A percentile compares a stretch with the other conserved stretches of the same genome.
Conservation (phyloP, 148 eudicot species). For the Vaccinium darrowii region DNA sequence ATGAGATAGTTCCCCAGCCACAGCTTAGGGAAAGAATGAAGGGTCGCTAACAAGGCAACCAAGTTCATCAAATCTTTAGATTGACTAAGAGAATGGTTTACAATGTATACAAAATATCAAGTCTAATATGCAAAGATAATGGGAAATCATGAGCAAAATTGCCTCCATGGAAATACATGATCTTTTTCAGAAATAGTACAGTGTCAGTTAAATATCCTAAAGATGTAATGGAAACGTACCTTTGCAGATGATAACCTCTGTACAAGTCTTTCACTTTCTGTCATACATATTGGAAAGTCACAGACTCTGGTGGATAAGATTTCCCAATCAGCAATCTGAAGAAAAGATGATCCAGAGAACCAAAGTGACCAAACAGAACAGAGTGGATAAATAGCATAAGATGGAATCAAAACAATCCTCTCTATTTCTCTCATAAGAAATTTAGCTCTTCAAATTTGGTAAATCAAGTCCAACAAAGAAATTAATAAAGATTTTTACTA, state of each 20-base stretch:
- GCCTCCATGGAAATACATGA: not conserved
- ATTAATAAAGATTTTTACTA: slow-evolving; percentile 25
- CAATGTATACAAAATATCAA: not conserved
- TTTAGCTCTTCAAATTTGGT: not conserved
- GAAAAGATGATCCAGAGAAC: slow-evolving; percentile 5
- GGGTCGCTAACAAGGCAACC: not conserved
- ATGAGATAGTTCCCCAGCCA: not conserved
- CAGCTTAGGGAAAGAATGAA: not conserved
- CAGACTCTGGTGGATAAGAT: slow-evolving; percentile 37
- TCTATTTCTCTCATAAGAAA: not conserved
- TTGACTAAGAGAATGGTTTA: not conserved
- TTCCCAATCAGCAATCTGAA: slow-evolving; percentile 72
- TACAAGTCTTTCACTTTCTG: slow-evolving; percentile 57
- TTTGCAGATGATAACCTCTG: slow-evolving; percentile 54
- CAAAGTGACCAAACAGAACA: not conserved
- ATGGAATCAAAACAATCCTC: not conserved
- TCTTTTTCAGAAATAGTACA: not conserved
- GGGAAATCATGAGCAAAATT: slow-evolving; percentile 1
- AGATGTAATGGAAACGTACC: slow-evolving; percentile 38
- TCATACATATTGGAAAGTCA: slow-evolving; percentile 51
- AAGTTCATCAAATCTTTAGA: slow-evolving; percentile 6
- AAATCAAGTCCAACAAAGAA: not conserved
- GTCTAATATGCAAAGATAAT: not conserved
- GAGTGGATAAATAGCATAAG: not conserved
- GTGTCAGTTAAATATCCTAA: not conserved